phyloP scores from a whole-genome alignment of 2,329 filamentous ascomycete species.

The Monosporascus cannonballus region DNA sequence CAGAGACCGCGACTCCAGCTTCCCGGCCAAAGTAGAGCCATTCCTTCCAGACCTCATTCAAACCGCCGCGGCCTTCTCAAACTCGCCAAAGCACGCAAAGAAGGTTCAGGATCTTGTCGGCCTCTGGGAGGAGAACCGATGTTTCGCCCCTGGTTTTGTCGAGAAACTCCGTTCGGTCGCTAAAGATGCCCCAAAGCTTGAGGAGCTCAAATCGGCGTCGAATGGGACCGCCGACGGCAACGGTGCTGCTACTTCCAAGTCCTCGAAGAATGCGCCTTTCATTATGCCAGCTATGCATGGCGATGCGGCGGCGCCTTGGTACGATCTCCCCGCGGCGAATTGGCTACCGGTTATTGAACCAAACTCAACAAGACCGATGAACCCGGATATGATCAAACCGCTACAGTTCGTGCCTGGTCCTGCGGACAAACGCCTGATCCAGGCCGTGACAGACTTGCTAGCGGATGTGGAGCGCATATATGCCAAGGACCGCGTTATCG shows the following conservation, averaged over 20 bases:
- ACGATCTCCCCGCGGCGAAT: constrained; percentile 76
- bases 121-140: constrained; percentile 64
- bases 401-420: constrained; percentile 64
- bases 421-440: constrained; percentile 58
- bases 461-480: constrained; percentile 66
- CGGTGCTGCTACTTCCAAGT: constrained; percentile 21
- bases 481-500: constrained; percentile 38
- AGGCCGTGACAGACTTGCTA: constrained; percentile 65
- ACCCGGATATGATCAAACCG: constrained; percentile 63
- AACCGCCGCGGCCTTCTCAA: constrained; percentile 49
- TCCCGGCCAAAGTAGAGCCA: constrained; percentile 52
- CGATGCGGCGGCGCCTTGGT: constrained; percentile 66
- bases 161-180: constrained; percentile 54
- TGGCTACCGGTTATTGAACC: constrained; percentile 74
- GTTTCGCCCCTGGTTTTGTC: constrained; percentile 51
- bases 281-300: constrained; percentile 73
- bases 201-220: constrained; percentile 9
- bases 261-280: constrained; percentile 56
- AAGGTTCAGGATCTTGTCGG: constrained; percentile 60
- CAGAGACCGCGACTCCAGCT: constrained; percentile 39
- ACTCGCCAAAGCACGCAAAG: constrained; percentile 57
- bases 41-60: constrained; percentile 58
- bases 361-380: constrained; percentile 69
- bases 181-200: constrained; percentile 29
- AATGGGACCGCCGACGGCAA: constrained; percentile 18